phyloP scores from a whole-genome alignment of 257 asterid genomes.

The Lavandula angustifolia region DNA sequence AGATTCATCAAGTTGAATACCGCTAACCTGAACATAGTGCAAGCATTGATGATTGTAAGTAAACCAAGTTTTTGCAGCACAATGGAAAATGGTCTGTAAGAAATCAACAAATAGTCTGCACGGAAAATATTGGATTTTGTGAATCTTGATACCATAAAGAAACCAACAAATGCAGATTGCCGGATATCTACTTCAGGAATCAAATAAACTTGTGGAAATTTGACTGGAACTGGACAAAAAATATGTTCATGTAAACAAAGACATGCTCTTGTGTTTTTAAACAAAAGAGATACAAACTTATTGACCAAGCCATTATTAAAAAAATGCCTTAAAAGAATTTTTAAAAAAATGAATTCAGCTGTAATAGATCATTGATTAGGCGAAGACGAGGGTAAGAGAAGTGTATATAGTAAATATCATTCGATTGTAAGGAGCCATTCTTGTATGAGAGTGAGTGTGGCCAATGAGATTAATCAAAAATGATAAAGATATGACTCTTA shows the following conservation, averaged over 20 bases:
- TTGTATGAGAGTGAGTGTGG: background rate
- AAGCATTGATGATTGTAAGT: constrained; percentile 40
- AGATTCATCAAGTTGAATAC: constrained; percentile 35
- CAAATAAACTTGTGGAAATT: constrained; percentile 7
- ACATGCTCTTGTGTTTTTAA: background rate
- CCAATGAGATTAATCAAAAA: constrained; percentile 5
- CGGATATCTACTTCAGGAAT: constrained; percentile 9
- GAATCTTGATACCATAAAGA: background rate
- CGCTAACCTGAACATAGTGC: constrained; percentile 34
- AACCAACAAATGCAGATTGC: background rate
- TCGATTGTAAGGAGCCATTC: background rate
- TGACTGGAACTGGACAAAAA: background rate
- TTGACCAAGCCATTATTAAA: background rate
- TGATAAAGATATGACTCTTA: constrained; percentile 8
- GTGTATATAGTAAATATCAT: constrained; percentile 9
- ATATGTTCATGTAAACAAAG: background rate
- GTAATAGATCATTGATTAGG: background rate
- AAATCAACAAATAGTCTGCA: constrained; percentile 9
- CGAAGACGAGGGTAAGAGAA: background rate
- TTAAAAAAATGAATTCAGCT: background rate
- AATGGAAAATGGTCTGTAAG: constrained; percentile 12
- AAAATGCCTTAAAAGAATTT: background rate
- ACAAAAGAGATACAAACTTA: background rate
- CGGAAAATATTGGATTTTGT: background rate
- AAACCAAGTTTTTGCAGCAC: constrained; percentile 12